A percentile compares a stretch with the other conserved stretches of the same genome.
phyloP scores from a whole-genome alignment of 306 rosid genomes.

The Ochetophila trinervis region DNA sequence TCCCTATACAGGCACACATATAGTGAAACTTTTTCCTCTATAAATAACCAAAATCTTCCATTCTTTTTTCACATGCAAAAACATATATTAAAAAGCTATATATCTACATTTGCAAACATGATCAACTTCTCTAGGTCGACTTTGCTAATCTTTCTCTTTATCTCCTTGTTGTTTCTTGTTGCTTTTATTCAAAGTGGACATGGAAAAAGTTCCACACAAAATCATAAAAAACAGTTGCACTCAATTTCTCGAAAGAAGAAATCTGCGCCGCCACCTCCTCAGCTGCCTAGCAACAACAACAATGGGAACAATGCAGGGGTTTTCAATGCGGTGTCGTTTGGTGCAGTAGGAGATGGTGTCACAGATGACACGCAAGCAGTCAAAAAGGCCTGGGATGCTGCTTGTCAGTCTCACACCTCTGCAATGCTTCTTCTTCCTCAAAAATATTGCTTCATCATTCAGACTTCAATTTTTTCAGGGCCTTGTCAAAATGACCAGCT shows the following conservation, averaged over 20 bases:
- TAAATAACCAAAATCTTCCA: not conserved
- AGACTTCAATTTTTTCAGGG: conserved; percentile 41
- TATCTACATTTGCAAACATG: conserved; percentile 18
- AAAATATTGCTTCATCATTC: conserved; percentile 36
- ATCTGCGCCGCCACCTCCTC: conserved; percentile 16
- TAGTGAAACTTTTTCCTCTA: not conserved
- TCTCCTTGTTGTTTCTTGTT: not conserved
- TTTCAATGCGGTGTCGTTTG: conserved; percentile 34
- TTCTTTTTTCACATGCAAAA: too few relatives aligned
- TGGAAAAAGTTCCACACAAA: not conserved
- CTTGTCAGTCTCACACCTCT: conserved; percentile 36
- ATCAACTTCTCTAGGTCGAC: conserved; percentile 3
- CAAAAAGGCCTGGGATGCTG: conserved; percentile 49
- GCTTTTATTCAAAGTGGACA: conserved; percentile 9
- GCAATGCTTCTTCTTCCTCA: conserved; percentile 34
- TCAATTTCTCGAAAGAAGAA: conserved; percentile 6
- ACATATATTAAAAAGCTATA: too few relatives aligned
- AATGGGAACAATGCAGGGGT: not conserved
- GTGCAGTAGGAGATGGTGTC: conserved; percentile 49
- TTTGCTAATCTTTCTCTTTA: not conserved
- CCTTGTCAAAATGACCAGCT: conserved; percentile 40
- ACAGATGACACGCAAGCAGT: conserved; percentile 44
- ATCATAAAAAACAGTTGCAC: not conserved
- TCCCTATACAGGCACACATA: too few relatives aligned
- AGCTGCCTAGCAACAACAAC: too few relatives aligned